These are phyloP conservation scores for Lentinula detonsa DNA, from an alignment of 768 basidiomycete species.

Conservation along the genomic window DNA sequence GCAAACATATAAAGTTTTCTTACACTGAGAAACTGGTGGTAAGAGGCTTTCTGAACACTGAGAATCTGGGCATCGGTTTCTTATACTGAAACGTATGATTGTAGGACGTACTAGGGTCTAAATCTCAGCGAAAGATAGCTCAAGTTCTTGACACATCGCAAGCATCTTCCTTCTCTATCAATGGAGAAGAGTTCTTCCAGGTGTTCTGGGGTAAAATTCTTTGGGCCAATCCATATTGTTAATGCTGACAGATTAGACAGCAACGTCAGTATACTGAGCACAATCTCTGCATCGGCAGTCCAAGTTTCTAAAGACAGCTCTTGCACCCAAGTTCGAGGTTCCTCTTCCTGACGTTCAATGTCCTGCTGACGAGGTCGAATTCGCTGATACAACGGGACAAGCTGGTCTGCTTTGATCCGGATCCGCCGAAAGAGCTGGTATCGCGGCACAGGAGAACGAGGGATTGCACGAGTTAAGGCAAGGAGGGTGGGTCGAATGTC, in stretches of 20 bases:
- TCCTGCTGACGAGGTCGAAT: conserved; percentile 28
- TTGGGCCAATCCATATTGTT: conserved; percentile 66
- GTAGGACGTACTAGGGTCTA: conserved; percentile 69
- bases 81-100: not conserved
- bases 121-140: conserved; percentile 62
- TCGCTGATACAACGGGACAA: conserved; percentile 50
- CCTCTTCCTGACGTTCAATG: conserved; percentile 1
- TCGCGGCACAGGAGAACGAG: conserved; percentile 49
- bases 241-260: conserved; percentile 48
- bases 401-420: conserved; percentile 44
- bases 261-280: conserved; percentile 61
- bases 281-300: conserved; percentile 68
- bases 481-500: conserved; percentile 29
- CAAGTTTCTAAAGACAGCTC: conserved; percentile 54
- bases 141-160: conserved; percentile 29
- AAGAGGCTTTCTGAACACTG: conserved; percentile 69
- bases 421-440: conserved; percentile 56
- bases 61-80: not conserved
- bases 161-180: conserved; percentile 25
- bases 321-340: conserved; percentile 34
- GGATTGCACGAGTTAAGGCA: conserved; percentile 58
- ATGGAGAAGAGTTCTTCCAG: conserved; percentile 55
- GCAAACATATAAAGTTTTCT: not conserved
- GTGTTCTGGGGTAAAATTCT: conserved; percentile 76
- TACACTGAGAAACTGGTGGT: conserved; percentile 78